Evolutionary conservation across 129 eudicot genomes (phyloP).

Genomic region (Silybum marianum): DNA sequence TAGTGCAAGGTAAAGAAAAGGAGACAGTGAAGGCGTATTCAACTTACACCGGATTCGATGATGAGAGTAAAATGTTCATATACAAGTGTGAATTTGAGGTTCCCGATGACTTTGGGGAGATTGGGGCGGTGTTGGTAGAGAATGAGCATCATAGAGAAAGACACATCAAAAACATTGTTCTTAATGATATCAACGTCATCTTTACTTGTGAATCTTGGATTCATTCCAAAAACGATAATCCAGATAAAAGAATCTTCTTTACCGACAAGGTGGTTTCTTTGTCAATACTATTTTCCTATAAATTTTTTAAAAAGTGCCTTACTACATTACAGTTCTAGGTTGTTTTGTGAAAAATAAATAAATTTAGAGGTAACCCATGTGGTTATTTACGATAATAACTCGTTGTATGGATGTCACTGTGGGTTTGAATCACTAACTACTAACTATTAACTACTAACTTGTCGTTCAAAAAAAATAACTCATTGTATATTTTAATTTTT

Average conservation of each 20-base stretch:
- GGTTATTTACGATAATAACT: neutral
- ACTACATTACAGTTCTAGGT: too few relatives aligned
- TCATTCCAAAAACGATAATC: slow-evolving; percentile 32
- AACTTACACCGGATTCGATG: neutral
- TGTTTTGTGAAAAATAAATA: too few relatives aligned
- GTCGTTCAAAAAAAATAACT: too few relatives aligned
- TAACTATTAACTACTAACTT: too few relatives aligned
- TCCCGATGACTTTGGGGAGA: slow-evolving; percentile 39
- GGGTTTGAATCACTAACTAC: too few relatives aligned
- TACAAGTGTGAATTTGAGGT: slow-evolving; percentile 29
- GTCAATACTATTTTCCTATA: neutral
- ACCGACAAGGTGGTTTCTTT: slow-evolving; percentile 37
- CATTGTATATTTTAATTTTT: too few relatives aligned
- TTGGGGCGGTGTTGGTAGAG: slow-evolving; percentile 49
- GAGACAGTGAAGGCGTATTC: slow-evolving; percentile 28
- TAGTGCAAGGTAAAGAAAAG: slow-evolving; percentile 29
- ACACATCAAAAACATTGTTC: slow-evolving; percentile 27
- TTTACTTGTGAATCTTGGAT: slow-evolving; percentile 47
- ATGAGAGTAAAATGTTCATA: neutral
- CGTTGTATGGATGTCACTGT: too few relatives aligned
- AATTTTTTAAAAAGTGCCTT: too few relatives aligned
- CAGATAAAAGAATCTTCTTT: slow-evolving; percentile 42
- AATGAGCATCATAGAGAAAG: slow-evolving; percentile 48
- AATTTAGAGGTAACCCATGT: neutral
- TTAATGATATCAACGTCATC: slow-evolving; percentile 8